Base-by-base conservation (phyloP, 352 stramenopile species). In the Halophytophthora polymorphica region DNA sequence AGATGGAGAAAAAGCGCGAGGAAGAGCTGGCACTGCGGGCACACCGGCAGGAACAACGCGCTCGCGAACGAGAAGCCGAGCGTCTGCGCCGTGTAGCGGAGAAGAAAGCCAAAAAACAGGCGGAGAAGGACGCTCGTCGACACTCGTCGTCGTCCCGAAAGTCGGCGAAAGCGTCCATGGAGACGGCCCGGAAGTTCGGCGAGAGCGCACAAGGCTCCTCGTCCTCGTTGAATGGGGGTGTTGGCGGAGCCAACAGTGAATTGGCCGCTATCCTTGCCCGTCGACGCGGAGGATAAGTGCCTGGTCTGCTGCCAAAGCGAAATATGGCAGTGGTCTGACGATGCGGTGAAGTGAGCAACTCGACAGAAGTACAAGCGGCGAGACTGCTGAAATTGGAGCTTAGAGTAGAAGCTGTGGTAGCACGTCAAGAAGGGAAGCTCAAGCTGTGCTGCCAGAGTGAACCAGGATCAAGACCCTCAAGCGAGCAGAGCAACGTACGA, bases 51-150 rank as follows among this genome's bases (percentile, higher is more conserved):
- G 81, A 83, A 11, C 61, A 86, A 22, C 73, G 81, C 10, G 66
- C 88, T 6, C 58, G 65, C 6, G 69, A 86, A 48, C 77, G 85
- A 15, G 85, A 95, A 57, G 70, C 70, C 0, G 83, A 93, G 53
- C 83, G 85, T 17, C 39, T 90, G 31, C 77, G 75, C 5, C 85
- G 85, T 18, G 82, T 95, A 1, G 82, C 83, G 0, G 82, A 93
- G 43, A 90, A 90, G 52, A 95, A 95, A 53, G 75, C 85, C n/a
- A 92, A 92, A 44, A 95, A 95, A 44, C 78, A 81, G 41, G 71
- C 77, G 0, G 85, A 93, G 40, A 81, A 82, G 35, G 83, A 94
- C 13, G 62, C 79, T 14, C 73, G 73, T 1, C 81, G 76, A 12
- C 58, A 83, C 25, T 64, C 69, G 11, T 51, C 73, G 35, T 66